A percentile compares a stretch with the other conserved stretches of the same genome.
Conservation (phyloP, 1,284 basidiomycete species). For the Tremellales sp. region DNA sequence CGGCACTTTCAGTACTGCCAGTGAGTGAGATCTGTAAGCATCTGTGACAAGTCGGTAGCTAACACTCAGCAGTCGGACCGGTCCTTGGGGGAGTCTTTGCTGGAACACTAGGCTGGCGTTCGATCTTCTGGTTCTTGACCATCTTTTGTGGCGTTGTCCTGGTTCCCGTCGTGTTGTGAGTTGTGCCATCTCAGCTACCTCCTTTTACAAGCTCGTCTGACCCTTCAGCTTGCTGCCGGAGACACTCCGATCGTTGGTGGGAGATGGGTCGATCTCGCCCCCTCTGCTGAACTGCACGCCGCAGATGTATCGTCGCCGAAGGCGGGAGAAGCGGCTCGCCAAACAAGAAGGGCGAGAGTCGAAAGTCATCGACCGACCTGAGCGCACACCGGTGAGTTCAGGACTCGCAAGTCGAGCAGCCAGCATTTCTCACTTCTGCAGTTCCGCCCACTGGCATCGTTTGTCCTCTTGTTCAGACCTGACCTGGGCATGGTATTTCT, state of each 20-base stretch:
- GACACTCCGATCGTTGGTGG: slow-evolving; percentile 37
- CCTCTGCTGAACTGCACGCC: slow-evolving; percentile 33
- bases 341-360: slow-evolving; percentile 6
- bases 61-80: slow-evolving; percentile 23
- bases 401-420: neutral
- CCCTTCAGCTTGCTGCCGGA: slow-evolving; percentile 32
- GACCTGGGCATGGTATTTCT: slow-evolving; percentile 33
- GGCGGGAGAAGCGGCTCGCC: slow-evolving; percentile 9
- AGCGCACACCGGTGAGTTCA: neutral
- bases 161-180: slow-evolving; percentile 34
- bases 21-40: slow-evolving; percentile 8
- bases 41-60: neutral
- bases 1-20: slow-evolving; percentile 29
- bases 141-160: slow-evolving; percentile 33
- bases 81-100: slow-evolving; percentile 31
- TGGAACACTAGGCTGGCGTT: slow-evolving; percentile 33
- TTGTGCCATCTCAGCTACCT: neutral
- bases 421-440: no score
- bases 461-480: slow-evolving; percentile 30
- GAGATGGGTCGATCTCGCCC: slow-evolving; percentile 30
- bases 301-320: slow-evolving; percentile 12
- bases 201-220: slow-evolving; percentile 3
- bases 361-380: neutral
- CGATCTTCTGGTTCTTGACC: slow-evolving; percentile 41
- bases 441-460: slow-evolving; percentile 32